Conservation (phyloP, 306 rosid genomes). For the Lupinus albus region DNA sequence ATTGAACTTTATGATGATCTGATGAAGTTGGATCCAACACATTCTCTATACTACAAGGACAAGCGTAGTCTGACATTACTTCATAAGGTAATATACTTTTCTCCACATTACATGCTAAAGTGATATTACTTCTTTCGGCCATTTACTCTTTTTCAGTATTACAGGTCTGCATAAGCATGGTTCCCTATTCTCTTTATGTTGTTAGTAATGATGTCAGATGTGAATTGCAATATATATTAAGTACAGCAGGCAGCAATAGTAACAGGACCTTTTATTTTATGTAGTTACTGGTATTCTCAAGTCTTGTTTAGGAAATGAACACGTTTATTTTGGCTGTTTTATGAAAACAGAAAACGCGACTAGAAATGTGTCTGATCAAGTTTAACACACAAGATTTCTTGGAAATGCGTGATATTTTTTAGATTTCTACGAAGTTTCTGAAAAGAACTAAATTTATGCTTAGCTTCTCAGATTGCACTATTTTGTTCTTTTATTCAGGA, state of each 20-base stretch:
- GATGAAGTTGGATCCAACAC: constrained; percentile 64
- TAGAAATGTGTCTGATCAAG: neutral
- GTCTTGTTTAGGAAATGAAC: neutral
- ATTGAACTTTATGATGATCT: constrained; percentile 71
- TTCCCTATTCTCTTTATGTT: neutral
- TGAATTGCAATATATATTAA: constrained; percentile 3
- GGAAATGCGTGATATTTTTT: neutral
- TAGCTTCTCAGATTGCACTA: constrained; percentile 19
- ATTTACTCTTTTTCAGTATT: constrained; percentile 33
- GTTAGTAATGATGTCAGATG: constrained; percentile 31
- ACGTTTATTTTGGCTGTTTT: constrained; percentile 12
- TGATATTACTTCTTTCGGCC: constrained; percentile 37
- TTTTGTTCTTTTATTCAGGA: neutral
- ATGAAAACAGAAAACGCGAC: neutral
- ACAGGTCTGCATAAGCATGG: constrained; percentile 6
- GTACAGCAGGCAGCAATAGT: constrained; percentile 4
- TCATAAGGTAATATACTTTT: neutral
- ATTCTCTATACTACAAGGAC: constrained; percentile 71
- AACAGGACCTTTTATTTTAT: neutral
- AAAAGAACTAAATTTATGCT: constrained; percentile 1
- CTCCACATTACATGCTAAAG: neutral
- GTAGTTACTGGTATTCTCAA: neutral
- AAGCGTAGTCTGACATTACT: neutral
- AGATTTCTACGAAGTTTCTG: neutral
- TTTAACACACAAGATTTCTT: neutral